phyloP scores from a whole-genome alignment of 1,139 yeast genomes.

The Williopsis jadinii region DNA sequence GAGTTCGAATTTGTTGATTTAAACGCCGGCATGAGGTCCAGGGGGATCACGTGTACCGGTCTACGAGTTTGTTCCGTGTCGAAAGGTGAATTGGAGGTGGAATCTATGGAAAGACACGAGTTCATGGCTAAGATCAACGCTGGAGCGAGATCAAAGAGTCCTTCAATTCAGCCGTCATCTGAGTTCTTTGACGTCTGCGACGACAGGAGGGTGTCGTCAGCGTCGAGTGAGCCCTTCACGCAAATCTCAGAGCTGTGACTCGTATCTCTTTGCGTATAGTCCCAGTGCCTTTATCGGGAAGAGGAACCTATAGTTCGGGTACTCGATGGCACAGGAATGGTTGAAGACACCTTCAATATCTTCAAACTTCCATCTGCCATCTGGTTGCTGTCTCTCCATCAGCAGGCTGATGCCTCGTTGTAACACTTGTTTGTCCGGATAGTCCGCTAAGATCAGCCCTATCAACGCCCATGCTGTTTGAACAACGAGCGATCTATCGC shows the following conservation, averaged over 20 bases:
- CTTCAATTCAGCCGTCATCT: neutral
- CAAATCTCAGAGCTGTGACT: conserved; percentile 4
- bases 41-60: neutral
- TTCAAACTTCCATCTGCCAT: conserved; percentile 86
- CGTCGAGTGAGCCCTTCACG: conserved; percentile 2
- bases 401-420: conserved; percentile 57
- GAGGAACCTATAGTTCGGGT: conserved; percentile 85
- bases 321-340: conserved; percentile 90
- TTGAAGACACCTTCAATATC: conserved; percentile 94
- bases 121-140: conserved; percentile 1
- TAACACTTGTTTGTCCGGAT: conserved; percentile 63
- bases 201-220: neutral
- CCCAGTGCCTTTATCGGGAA: conserved; percentile 95
- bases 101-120: neutral
- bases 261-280: conserved; percentile 36
- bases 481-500: conserved; percentile 62
- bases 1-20: conserved; percentile 3
- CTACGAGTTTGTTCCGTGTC: neutral
- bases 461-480: conserved; percentile 94
- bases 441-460: conserved; percentile 72
- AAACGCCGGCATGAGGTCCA: neutral
- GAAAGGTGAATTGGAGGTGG: neutral
- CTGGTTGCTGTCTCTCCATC: conserved; percentile 57
- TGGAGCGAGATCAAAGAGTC: too few species aligned
- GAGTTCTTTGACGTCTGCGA: neutral